Conservation (phyloP, 2,329 filamentous ascomycete genomes). For the Clonostachys byssicola region DNA sequence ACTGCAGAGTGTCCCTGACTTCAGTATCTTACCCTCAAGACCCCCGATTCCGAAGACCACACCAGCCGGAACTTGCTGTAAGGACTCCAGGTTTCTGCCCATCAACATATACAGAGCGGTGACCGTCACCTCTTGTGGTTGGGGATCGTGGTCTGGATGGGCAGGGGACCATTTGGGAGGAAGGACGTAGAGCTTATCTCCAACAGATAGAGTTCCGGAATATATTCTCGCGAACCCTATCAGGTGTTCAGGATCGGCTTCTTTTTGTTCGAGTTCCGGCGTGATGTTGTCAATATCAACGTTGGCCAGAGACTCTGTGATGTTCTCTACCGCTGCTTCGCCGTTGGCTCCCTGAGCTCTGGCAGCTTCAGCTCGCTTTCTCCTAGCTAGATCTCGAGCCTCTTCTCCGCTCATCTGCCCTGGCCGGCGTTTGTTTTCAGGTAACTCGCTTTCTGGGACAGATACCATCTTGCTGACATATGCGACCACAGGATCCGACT, state of each 20-base stretch:
- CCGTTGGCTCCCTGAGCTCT: constrained; percentile 64
- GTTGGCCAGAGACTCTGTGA: constrained; percentile 57
- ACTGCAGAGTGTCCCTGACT: constrained; percentile 90
- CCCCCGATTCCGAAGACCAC: constrained; percentile 95
- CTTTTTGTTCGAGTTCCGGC: constrained; percentile 46
- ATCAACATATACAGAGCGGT: constrained; percentile 92
- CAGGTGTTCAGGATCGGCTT: constrained; percentile 76
- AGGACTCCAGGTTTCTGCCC: constrained; percentile 81
- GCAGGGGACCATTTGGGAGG: constrained; percentile 90
- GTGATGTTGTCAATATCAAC: constrained; percentile 52
- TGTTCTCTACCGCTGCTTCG: constrained; percentile 44
- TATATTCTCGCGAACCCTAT: constrained; percentile 94
- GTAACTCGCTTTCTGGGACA: constrained; percentile 85
- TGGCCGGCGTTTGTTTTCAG: constrained; percentile 72
- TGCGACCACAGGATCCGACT: constrained; percentile 76
- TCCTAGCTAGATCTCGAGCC: constrained; percentile 79
- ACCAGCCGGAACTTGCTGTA: constrained; percentile 83
- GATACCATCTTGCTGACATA: constrained; percentile 99
- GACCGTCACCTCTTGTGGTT: constrained; percentile 78
- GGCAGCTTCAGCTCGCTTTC: constrained; percentile 85
- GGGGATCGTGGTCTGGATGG: constrained; percentile 64
- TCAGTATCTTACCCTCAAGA: constrained; percentile 88
- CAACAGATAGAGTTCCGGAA: constrained; percentile 84
- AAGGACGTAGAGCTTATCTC: constrained; percentile 86
- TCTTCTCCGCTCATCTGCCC: constrained; percentile 83